These are phyloP conservation scores for Parietaria judaica DNA, from an alignment of 306 rosid genomes.

Conservation along the genomic window DNA sequence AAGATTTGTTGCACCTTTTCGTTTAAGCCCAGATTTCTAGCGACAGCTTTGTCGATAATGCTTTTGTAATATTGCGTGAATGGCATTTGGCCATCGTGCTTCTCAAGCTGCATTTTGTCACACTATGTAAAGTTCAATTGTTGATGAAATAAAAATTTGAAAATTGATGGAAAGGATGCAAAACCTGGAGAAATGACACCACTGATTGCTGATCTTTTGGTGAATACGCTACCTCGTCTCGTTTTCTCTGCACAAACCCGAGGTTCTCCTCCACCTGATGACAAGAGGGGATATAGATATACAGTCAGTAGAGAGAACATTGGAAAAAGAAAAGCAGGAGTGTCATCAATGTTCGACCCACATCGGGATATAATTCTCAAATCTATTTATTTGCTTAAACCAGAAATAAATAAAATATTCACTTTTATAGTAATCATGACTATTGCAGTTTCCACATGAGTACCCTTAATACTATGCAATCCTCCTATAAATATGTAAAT, in stretches of 20 bases:
- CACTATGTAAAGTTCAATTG: background rate
- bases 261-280: conserved; percentile 76
- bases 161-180: background rate
- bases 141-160: background rate
- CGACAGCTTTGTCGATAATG: conserved; percentile 62
- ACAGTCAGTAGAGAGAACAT: background rate
- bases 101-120: conserved; percentile 51
- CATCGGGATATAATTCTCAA: no score
- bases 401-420: no score
- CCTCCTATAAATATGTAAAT: no score
- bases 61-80: conserved; percentile 73
- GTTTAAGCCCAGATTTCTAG: conserved; percentile 42
- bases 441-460: no score
- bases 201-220: conserved; percentile 72
- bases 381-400: no score
- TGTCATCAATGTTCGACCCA: no score
- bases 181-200: conserved; percentile 82
- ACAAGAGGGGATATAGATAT: conserved; percentile 1
- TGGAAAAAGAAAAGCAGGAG: background rate
- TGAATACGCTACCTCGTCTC: conserved; percentile 75
- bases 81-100: conserved; percentile 38
- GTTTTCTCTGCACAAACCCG: conserved; percentile 61
- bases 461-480: no score
- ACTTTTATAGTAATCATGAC: no score
- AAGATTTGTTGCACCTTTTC: conserved; percentile 45